Base-by-base conservation (phyloP, 2,329 filamentous ascomycete species). In the Aspergillus caelatus region DNA sequence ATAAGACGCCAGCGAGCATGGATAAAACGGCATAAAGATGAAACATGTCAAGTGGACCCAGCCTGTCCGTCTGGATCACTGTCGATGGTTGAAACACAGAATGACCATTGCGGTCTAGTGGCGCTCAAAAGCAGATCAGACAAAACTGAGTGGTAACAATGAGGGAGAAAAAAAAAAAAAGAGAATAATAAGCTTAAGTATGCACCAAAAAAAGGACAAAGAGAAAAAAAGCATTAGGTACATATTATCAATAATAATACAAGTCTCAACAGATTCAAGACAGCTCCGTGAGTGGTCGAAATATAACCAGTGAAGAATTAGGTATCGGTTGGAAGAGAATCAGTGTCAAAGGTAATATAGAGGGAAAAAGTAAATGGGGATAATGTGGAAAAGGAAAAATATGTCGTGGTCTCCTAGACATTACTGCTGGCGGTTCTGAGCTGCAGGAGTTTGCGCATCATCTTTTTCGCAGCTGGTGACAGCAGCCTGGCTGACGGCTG, bases 231-330 rank as follows among this genome's bases (percentile, higher is more conserved):
- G 34, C 28, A 46, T 50, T 70, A 70, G 64, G 61, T 68, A 32
- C 55, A 56, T 43, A 64, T 30, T 56, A 57, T 23, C 11, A 60
- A 46, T 67, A 68, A 53, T 67, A 69, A 69, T 70, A 70, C 67
- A 70, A 21, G 36, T 32, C 39, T 59, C 28, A 59, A 45, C 6
- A 60, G 57, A 61, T 48, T 45, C 45, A 46, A 36, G 21, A 48
- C 23, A 52, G 26, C 28, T 2, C 43, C 19, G n/a, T 39, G 21
- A 32, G 34, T 59, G 12, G 30, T 23, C 16, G 54, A 23, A 52
- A 43, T 39, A 54, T 54, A 52, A 60, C 55, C n/a, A 46, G 59
- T 48, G 57, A 64, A 26, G 41, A 30, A 58, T 56, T 32, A 55
- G 52, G 39, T 61, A 52, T 32, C 32, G 43, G 23, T 32, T 28